phyloP scores from a whole-genome alignment of 345 rosid species.

The Boechera retrofracta region DNA sequence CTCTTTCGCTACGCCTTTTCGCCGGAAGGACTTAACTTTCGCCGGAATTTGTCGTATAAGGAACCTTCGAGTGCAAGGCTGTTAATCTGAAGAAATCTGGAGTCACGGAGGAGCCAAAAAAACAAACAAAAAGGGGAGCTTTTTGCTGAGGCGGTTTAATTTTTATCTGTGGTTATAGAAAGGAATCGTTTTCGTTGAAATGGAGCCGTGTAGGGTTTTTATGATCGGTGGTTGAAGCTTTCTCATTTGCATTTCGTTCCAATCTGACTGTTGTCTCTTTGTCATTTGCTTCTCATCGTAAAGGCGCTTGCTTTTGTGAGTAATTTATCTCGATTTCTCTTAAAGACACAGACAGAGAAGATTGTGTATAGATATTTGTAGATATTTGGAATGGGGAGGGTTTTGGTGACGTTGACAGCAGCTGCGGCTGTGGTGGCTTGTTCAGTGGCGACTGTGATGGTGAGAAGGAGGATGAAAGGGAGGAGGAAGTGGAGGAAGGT shows the following conservation, averaged over 20 bases:
- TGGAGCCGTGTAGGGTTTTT: background rate
- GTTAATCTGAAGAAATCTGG: background rate
- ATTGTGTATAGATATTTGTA: slow-evolving; percentile 19
- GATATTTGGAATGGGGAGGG: slow-evolving; percentile 24
- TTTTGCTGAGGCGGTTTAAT: slow-evolving; percentile 6
- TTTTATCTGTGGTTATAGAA: background rate
- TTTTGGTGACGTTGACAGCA: slow-evolving; percentile 50
- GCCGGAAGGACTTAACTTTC: background rate
- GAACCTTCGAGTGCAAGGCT: background rate
- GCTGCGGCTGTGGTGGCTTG: slow-evolving; percentile 75
- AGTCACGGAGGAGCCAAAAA: background rate
- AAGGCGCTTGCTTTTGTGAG: background rate
- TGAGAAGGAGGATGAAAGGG: slow-evolving; percentile 65
- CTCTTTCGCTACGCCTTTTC: background rate
- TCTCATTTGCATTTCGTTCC: slow-evolving; percentile 11
- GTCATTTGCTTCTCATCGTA: background rate
- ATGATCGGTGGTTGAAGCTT: slow-evolving; percentile 23
- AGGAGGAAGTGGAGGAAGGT: slow-evolving; percentile 80
- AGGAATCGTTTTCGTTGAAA: slow-evolving; percentile 3
- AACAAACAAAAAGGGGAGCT: background rate
- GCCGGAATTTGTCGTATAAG: background rate
- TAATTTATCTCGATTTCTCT: background rate
- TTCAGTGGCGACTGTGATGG: slow-evolving; percentile 74
- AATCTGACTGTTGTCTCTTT: background rate
- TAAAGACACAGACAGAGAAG: background rate